Base-by-base conservation (phyloP, 495 filamentous ascomycete genomes). In the Penicillium cinerascens region DNA sequence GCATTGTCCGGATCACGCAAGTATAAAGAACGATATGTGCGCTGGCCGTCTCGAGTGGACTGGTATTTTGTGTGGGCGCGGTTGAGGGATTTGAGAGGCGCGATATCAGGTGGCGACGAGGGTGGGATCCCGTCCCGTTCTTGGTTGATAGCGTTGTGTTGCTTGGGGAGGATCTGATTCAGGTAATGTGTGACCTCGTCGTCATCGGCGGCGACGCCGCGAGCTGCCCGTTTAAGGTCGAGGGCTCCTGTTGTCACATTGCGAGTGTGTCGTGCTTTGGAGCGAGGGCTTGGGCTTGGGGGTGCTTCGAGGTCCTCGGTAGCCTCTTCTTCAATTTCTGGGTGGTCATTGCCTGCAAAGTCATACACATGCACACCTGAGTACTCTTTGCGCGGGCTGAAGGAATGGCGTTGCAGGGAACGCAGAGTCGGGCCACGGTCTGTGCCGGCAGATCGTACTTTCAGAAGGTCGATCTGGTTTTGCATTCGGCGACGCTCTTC, bases 231-330 rank as follows among this genome's bases (percentile, higher is more conserved):
- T 50, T 63, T 68, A 23, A 66, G 29, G 15, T 70, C 65, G 4
- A 65, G 37, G 8, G 44, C 44, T 15, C 68, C 60, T 36, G 63
- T 54, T 0, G 65, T 62, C 22, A 58, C 44, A 17, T 49, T 66
- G 23, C 64, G 60, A 8, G 58, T 41, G 11, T 55, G 55, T 21
- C 60, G 58, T 11, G 53, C 44, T 44, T 75, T 73, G 27, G 67
- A 67, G 4, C 72, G 72, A 9, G 72, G 72, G 42, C 70, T 75
- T 17, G 72, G 72, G 42, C 72, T 75, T 13, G 67, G 70, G 4
- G 72, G 72, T 26, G 59, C 59, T 2, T 72, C 70, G 1, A 70
- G 48, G 26, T 75, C 70, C 2, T 64, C 67, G 6, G 65, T 73
- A n/a, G 66, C 60, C 16, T 75, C 68, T 16, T 59, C 54, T 15